A percentile compares a stretch with the other conserved stretches of the same genome.
Evolutionary conservation across 345 rosid species (phyloP).

Genomic region (Alliaria petiolata): DNA sequence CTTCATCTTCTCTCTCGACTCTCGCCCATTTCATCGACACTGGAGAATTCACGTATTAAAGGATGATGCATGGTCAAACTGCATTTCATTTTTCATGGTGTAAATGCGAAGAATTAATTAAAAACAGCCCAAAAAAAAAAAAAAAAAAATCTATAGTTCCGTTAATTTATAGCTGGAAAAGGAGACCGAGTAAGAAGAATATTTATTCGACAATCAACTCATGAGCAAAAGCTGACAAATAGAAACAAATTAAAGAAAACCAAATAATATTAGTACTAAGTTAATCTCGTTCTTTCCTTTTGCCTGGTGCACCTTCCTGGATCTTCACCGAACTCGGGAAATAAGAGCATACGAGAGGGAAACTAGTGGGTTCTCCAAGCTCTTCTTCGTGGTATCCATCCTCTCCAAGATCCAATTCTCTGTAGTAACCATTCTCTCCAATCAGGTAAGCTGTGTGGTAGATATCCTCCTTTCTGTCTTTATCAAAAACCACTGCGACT

Average conservation of each 20-base stretch:
- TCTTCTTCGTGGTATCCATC: not conserved
- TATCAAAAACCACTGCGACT: not conserved
- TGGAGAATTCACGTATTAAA: slow-evolving; percentile 40
- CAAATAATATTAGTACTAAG: too few species aligned
- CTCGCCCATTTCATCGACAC: slow-evolving; percentile 37
- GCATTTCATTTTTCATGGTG: too few species aligned
- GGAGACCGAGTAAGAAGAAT: too few species aligned
- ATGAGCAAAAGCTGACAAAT: too few species aligned
- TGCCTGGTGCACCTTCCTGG: too few species aligned
- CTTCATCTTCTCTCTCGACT: slow-evolving; percentile 48
- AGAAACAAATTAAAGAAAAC: too few species aligned
- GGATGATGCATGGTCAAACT: not conserved
- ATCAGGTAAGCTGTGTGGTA: not conserved
- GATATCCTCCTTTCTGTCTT: not conserved
- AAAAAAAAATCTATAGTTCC: too few species aligned
- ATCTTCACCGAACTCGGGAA: not conserved
- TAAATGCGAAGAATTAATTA: too few species aligned
- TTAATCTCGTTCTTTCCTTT: too few species aligned
- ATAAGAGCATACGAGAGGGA: not conserved
- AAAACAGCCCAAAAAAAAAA: too few species aligned
- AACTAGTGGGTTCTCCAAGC: not conserved
- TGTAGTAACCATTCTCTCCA: slow-evolving; percentile 5
- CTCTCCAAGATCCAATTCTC: not conserved
- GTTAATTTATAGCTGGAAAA: too few species aligned
- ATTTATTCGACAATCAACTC: too few species aligned